Evolutionary conservation across 805 yeast genomes (phyloP), one percentile per base, ranked within the genome.

Genomic region (Candida orba): DNA sequence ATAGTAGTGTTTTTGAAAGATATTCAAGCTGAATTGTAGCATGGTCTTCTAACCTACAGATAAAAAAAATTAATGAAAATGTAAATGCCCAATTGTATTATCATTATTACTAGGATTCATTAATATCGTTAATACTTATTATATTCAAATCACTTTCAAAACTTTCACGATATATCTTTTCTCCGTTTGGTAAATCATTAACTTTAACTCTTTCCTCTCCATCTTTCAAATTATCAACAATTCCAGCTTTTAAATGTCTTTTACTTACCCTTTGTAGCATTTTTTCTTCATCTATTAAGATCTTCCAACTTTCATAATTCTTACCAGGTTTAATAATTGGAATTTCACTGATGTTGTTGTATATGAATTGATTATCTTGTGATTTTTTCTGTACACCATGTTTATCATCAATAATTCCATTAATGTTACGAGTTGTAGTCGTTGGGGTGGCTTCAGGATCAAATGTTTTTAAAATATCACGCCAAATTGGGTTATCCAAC

Each of bases 101-200:
- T 27, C 29, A 27, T 27, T 8, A 8, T 31, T 31, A 31, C 10
- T n/a, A 9, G 8, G 18, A 15, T 31, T 31, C 60, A 17, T 49
- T 54, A 10, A 37, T 36, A 34, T 56, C 59, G 37, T 56, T 59
- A 17, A 56, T 53, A 43, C 58, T 56, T 6, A 52, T 29, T 24
- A 56, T 55, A 40, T 48, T 50, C 33, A 56, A 34, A 44, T 56
- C 57, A 42, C 54, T 52, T 37, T 53, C 38, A 35, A 54, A 56
- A 33, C 60, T 55, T 32, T 56, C 52, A 14, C 39, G 34, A 40
- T 54, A 56, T 9, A 56, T 56, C 23, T 40, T 48, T 15, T 38
- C 54, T 1, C 90, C 95, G 60, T 90, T 90, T 9, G 72, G 64
- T 29, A 75, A 56, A 59, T 89, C 96, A 53, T 77, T 81, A 3